These are phyloP conservation scores for Daldinia sp. DNA, from an alignment of 2,329 filamentous ascomycete genomes.

Conservation along the genomic window DNA sequence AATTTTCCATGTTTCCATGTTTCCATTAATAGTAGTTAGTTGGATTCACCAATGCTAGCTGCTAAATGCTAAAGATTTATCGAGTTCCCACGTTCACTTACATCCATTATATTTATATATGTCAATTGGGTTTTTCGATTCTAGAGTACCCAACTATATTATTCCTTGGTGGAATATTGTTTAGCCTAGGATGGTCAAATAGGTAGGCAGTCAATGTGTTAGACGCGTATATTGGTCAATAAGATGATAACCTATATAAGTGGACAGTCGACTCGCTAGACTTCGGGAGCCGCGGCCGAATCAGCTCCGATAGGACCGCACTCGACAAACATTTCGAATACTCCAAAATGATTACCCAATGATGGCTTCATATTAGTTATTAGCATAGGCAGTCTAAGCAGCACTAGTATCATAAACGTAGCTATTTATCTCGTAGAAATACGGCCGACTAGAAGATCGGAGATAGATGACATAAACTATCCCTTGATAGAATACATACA, in stretches of 20 bases:
- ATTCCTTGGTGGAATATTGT: conserved; percentile 7
- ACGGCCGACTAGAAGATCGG: not conserved
- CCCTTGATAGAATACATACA: not conserved
- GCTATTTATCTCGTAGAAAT: not conserved
- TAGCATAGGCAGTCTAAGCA: not conserved
- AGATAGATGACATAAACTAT: not conserved
- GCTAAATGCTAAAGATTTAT: not conserved
- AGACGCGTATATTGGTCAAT: not conserved
- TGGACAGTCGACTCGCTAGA: not conserved
- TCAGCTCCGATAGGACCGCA: conserved; percentile 13
- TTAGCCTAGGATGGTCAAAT: not conserved
- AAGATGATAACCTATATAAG: not conserved
- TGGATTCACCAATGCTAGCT: not conserved
- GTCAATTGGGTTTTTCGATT: not conserved
- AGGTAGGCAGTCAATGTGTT: not conserved
- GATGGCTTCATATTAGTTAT: not conserved
- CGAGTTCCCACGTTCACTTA: not conserved
- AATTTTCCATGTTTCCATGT: not conserved
- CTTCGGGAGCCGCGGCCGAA: conserved; percentile 10
- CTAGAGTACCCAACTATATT: not conserved
- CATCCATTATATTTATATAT: not conserved
- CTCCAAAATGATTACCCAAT: not conserved
- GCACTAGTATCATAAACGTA: not conserved
- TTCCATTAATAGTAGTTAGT: not conserved
- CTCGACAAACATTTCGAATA: not conserved